Conservation (phyloP, 148 eudicot genomes). For the Chenopodium berlandieri region DNA sequence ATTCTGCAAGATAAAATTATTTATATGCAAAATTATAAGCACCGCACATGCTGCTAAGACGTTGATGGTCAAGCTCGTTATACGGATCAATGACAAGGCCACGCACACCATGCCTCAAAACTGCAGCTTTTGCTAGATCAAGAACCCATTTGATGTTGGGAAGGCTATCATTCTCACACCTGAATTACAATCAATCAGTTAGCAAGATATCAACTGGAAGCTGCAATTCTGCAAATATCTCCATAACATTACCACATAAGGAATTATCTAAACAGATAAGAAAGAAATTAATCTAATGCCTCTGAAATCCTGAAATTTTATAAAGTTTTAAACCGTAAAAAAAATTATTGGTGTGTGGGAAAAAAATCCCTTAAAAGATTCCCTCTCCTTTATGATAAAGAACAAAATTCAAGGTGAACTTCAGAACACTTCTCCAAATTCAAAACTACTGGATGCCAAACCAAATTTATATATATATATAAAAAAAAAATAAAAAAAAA, state of each 20-base stretch:
- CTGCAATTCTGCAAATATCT: not conserved
- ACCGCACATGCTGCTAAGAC: constrained; percentile 58
- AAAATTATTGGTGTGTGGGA: not conserved
- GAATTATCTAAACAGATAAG: not conserved
- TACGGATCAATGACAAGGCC: constrained; percentile 98
- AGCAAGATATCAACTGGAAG: not conserved
- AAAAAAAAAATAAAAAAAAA: not conserved
- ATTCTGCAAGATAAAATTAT: not conserved
- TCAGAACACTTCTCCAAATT: not conserved
- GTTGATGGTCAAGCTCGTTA: constrained; percentile 99
- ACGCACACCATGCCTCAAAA: constrained; percentile 84
- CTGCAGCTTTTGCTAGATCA: constrained; percentile 83
- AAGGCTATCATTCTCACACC: constrained; percentile 91
- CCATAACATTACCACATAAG: not conserved
- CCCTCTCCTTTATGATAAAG: not conserved
- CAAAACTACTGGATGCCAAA: not conserved
- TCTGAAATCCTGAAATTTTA: not conserved
- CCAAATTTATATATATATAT: not conserved
- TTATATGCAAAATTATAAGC: not conserved
- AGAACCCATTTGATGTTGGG: constrained; percentile 90
- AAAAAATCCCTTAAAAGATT: not conserved
- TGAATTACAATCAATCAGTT: constrained; percentile 22
- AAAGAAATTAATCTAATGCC: not conserved
- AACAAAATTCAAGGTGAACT: not conserved
- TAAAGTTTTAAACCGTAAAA: not conserved